Conservation (phyloP, 495 filamentous ascomycete species). For the Niebla homalea region DNA sequence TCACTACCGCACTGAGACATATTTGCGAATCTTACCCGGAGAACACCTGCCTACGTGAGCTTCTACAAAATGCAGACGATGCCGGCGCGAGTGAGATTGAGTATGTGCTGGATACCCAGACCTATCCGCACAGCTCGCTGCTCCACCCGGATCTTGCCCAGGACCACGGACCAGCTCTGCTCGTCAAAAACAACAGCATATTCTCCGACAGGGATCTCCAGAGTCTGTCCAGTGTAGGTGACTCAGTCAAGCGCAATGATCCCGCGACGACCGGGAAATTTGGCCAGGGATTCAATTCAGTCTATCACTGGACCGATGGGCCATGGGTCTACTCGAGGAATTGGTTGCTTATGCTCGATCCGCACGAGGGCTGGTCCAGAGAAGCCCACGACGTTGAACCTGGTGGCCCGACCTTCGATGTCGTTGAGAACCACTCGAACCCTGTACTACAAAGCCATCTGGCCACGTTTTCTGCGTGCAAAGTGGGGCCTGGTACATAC, state of each 20-base stretch:
- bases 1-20: conserved; percentile 9
- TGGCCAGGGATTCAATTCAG: conserved; percentile 30
- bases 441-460: conserved; percentile 27
- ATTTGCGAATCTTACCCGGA: conserved; percentile 15
- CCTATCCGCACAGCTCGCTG: conserved; percentile 12
- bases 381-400: conserved; percentile 9
- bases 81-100: conserved; percentile 13
- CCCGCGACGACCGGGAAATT: conserved; percentile 27
- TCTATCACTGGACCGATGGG: conserved; percentile 33
- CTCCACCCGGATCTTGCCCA: conserved; percentile 20
- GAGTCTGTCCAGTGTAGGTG: conserved; percentile 24
- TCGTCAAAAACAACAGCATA: conserved; percentile 27
- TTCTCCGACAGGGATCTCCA: conserved; percentile 25
- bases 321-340: conserved; percentile 28
- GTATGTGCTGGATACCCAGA: conserved; percentile 11
- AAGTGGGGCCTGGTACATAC: conserved; percentile 4
- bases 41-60: conserved; percentile 12
- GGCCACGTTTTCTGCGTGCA: conserved; percentile 19
- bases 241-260: conserved; percentile 25
- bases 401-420: conserved; percentile 27
- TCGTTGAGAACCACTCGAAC: conserved; percentile 18
- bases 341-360: conserved; percentile 28
- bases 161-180: conserved; percentile 29
- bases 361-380: conserved; percentile 28
- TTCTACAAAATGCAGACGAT: conserved; percentile 16